These are phyloP conservation scores for Sugiyamaella paludigena DNA, from an alignment of 1,139 yeast species.

Conservation along the genomic window DNA sequence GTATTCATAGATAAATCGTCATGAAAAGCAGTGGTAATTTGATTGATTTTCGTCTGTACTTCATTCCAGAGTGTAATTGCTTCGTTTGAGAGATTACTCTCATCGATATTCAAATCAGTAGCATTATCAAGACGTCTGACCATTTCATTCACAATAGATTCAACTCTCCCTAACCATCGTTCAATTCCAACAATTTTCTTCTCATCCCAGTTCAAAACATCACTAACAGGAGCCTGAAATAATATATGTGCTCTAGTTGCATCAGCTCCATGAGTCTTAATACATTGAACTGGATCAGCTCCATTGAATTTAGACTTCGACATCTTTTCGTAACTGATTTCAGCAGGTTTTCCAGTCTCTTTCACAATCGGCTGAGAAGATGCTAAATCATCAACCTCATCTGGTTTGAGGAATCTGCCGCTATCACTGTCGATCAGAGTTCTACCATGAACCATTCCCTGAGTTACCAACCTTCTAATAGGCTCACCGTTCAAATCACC, in stretches of 20 bases:
- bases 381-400: conserved; percentile 53
- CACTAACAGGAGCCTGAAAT: conserved; percentile 89
- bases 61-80: conserved; percentile 62
- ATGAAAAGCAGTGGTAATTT: conserved; percentile 59
- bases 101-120: neutral
- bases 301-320: conserved; percentile 94
- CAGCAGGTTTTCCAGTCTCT: conserved; percentile 52
- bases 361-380: conserved; percentile 47
- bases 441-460: conserved; percentile 97
- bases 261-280: conserved; percentile 83
- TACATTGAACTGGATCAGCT: conserved; percentile 81
- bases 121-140: neutral
- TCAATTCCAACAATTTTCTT: conserved; percentile 80
- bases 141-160: conserved; percentile 33
- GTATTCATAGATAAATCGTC: conserved; percentile 71
- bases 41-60: conserved; percentile 48
- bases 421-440: conserved; percentile 71
- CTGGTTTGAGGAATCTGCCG: conserved; percentile 74
- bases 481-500: conserved; percentile 67
- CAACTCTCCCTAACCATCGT: conserved; percentile 74
- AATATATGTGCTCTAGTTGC: conserved; percentile 89
- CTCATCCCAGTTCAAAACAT: conserved; percentile 87
- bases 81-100: conserved; percentile 36
- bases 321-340: conserved; percentile 79
- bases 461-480: conserved; percentile 73